Percentiles rank a stretch among this genome's conserved stretches.
Conservation (phyloP, 306 rosid genomes). For the Delonix regia region DNA sequence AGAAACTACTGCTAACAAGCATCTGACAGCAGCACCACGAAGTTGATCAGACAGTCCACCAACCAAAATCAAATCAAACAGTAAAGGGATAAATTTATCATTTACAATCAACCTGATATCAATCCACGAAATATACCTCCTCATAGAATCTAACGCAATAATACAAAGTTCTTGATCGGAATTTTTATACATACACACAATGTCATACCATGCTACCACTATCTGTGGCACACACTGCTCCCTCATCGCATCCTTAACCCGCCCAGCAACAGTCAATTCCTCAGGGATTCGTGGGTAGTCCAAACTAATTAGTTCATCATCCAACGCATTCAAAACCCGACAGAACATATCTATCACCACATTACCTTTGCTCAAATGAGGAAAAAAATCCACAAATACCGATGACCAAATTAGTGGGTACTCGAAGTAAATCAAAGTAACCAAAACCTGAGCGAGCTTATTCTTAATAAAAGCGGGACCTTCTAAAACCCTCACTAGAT, state of each 20-base stretch:
- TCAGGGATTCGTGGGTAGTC: conserved; percentile 79
- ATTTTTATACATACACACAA: conserved; percentile 15
- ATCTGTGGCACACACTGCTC: conserved; percentile 18
- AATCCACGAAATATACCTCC: conserved; percentile 83
- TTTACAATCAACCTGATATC: conserved; percentile 86
- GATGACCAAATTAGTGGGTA: conserved; percentile 87
- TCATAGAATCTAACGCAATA: conserved; percentile 62
- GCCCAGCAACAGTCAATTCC: conserved; percentile 61
- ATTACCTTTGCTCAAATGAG: conserved; percentile 74
- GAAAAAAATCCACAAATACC: conserved; percentile 76
- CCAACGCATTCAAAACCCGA: conserved; percentile 86
- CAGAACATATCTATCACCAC: conserved; percentile 91
- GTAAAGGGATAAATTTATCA: conserved; percentile 73
- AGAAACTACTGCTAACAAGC: conserved; percentile 83
- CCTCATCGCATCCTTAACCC: conserved; percentile 72
- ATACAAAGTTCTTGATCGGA: conserved; percentile 26
- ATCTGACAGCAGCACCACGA: conserved; percentile 78
- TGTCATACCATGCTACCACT: conserved; percentile 3
- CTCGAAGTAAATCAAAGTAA: conserved; percentile 78
- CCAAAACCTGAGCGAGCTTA: conserved; percentile 84
- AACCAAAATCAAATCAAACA: conserved; percentile 82
- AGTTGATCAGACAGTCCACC: conserved; percentile 68
- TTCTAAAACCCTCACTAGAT: conserved; percentile 61
- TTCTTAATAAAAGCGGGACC: conserved; percentile 83
- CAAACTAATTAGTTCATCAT: conserved; percentile 81